Base-by-base conservation (phyloP, 768 basidiomycete species). In the Boletus subparvulus region DNA sequence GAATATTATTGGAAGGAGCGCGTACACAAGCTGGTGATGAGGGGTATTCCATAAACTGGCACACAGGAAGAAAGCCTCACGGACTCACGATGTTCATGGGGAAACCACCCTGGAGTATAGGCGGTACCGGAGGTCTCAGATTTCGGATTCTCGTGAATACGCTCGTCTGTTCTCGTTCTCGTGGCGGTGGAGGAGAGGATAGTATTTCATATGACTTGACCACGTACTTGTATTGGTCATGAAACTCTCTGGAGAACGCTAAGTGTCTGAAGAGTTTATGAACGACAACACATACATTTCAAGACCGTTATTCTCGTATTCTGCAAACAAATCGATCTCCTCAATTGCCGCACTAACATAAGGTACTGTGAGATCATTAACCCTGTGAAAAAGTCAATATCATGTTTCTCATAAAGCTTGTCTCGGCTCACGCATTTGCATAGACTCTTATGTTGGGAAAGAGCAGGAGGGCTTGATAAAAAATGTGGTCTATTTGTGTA, bases 351-450 rank as follows among this genome's bases (percentile, higher is more conserved):
- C 83, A 1, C 90, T 92, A 16, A 88, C 74, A 65, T 89, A 95
- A 1, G 94, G 90, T 3, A 96, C 93, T 1, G 92, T 92, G 3
- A 75, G 54, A 63, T 95, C 93, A 62, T 87, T 85, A 16, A 91
- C 70, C 3, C 86, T 88, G 57, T 19, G 30, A 36, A 26, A 40
- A 43, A 7, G 50, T 59, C 19, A 59, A n/a, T 6, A n/a, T 44
- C 24, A 46, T 24, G 11, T 33, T 39, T 21, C 24, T 33, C 30
- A 11, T 39, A 30, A 33, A 43, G 12, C 10, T 37, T n/a, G 19
- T 44, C 30, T 47, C 16, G 33, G 19, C 86, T 63, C 58, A 88
- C 83, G 86, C 80, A 72, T 94, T 95, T 3, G 91, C 94, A 59
- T 90, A 95, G 49, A 95, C 82, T 49, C 83, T 76, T 47, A 92